These are phyloP conservation scores for Agaricus blazei DNA, from an alignment of 768 basidiomycete genomes.

Conservation along the genomic window DNA sequence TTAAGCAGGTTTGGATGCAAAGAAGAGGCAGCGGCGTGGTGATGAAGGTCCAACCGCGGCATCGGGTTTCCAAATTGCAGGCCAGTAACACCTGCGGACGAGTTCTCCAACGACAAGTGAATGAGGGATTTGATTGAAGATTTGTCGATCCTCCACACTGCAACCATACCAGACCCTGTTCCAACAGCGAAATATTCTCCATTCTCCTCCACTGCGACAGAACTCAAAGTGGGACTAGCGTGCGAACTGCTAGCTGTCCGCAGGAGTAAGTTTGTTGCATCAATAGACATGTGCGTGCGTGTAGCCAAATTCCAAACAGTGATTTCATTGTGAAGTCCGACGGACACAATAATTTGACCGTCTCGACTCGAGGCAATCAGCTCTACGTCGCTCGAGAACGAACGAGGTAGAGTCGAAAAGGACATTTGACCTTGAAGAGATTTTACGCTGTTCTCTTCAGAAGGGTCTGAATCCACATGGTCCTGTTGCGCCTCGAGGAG, in stretches of 20 bases:
- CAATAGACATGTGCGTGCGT: constrained; percentile 38
- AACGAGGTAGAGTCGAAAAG: constrained; percentile 75
- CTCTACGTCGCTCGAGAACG: constrained; percentile 79
- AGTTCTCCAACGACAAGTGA: constrained; percentile 35
- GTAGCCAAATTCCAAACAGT: constrained; percentile 56
- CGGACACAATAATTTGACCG: constrained; percentile 60
- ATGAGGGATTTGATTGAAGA: constrained; percentile 31
- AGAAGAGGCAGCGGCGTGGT: constrained; percentile 15
- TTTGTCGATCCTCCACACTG: constrained; percentile 53
- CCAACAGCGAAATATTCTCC: constrained; percentile 69
- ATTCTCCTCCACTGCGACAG: constrained; percentile 55
- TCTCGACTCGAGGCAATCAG: constrained; percentile 67
- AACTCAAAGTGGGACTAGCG: constrained; percentile 46
- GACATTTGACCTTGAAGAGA: constrained; percentile 39
- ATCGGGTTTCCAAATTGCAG: constrained; percentile 38
- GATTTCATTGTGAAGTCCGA: constrained; percentile 77
- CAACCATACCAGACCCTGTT: constrained; percentile 60
- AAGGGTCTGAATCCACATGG: constrained; percentile 40
- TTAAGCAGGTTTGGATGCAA: constrained; percentile 29
- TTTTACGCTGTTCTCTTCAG: constrained; percentile 20
- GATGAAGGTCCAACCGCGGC: constrained; percentile 7
- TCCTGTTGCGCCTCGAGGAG: constrained; percentile 82
- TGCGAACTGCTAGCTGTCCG: constrained; percentile 44
- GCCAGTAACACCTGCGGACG: constrained; percentile 46
- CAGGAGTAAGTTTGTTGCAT: constrained; percentile 48